These are phyloP conservation scores for Henningerozyma blattae DNA, from an alignment of 805 yeast genomes.

Conservation along the genomic window DNA sequence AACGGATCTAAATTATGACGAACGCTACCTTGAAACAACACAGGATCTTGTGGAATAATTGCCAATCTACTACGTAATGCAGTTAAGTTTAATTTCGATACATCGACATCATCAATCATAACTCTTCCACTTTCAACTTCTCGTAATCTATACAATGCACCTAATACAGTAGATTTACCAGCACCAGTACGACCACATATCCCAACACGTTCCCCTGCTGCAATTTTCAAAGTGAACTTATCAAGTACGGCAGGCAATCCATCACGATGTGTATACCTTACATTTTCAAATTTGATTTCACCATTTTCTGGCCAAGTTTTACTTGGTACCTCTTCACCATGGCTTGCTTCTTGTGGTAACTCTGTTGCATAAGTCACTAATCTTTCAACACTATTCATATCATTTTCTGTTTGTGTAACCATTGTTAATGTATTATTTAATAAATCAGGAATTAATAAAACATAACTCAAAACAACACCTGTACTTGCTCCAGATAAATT, in stretches of 20 bases:
- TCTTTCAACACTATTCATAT: constrained; percentile 90
- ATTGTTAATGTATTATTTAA: constrained; percentile 41
- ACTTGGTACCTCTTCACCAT: constrained; percentile 53
- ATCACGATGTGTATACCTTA: constrained; percentile 75
- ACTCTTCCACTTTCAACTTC: constrained; percentile 64
- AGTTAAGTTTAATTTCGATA: constrained; percentile 51
- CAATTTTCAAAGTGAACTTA: constrained; percentile 64
- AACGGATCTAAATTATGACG: constrained; percentile 62
- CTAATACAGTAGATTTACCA: constrained; percentile 86
- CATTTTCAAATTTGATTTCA: constrained; percentile 51
- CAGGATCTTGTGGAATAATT: constrained; percentile 75
- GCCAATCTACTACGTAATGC: constrained; percentile 60
- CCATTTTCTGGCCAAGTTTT: constrained; percentile 77
- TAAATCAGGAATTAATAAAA: constrained; percentile 43
- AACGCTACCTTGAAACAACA: constrained; percentile 62
- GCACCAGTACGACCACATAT: constrained; percentile 96
- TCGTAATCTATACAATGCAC: constrained; percentile 71
- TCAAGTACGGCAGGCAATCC: constrained; percentile 78
- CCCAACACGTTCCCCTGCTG: constrained; percentile 67
- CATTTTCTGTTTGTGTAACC: constrained; percentile 44
- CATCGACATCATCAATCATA: constrained; percentile 57
- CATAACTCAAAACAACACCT: constrained; percentile 49
- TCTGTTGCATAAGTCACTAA: constrained; percentile 67
- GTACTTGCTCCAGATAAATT: constrained; percentile 44
- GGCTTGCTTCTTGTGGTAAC: constrained; percentile 70